A percentile compares a stretch with the other conserved stretches of the same genome.
Conservation (phyloP, 2,329 filamentous ascomycete species). For the Zymoseptoria pseudotritici region DNA sequence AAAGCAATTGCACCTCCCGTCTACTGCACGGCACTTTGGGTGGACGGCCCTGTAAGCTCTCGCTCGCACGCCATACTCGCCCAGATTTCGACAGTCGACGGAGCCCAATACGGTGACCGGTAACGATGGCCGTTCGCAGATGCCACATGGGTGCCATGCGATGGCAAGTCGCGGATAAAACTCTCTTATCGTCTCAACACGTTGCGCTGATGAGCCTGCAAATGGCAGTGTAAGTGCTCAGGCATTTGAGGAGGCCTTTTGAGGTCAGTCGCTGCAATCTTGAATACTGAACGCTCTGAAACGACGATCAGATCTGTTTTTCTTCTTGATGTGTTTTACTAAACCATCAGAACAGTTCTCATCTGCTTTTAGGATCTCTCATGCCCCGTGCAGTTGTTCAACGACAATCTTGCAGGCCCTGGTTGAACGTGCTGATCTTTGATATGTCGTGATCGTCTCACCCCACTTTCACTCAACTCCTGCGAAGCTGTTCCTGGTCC, state of each 20-base stretch:
- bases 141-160: background rate
- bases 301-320: too few species aligned
- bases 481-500: background rate
- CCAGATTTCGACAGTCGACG: background rate
- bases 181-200: background rate
- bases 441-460: constrained; percentile 1
- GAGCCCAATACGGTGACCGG: too few species aligned
- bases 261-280: too few species aligned
- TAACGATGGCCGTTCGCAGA: background rate
- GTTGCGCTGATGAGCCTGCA: background rate
- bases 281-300: too few species aligned
- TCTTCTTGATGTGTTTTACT: too few species aligned
- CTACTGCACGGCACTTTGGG: background rate
- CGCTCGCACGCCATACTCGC: background rate
- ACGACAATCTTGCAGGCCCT: background rate
- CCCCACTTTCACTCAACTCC: background rate
- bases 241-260: too few species aligned
- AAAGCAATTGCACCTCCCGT: background rate
- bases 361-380: background rate
- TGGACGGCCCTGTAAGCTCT: background rate
- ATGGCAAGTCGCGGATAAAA: background rate
- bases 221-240: background rate
- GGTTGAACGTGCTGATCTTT: constrained; percentile 1
- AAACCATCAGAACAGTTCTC: background rate
- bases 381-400: background rate